Evolutionary conservation across 768 basidiomycete species (phyloP).

Genomic region (Clathrus columnatus): DNA sequence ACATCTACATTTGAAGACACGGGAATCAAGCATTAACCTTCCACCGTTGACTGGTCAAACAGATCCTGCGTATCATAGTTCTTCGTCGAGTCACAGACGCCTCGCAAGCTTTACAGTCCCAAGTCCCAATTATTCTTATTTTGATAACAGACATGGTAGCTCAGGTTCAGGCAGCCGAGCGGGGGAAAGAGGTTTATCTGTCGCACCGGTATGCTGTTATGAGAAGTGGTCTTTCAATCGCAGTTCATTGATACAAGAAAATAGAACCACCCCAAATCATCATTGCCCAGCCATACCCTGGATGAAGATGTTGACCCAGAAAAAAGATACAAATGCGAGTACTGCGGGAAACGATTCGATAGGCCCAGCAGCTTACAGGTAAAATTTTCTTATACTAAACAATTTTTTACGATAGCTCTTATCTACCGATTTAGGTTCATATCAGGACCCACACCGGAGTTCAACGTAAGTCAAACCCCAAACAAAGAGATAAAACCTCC

Average conservation of each 20-base stretch:
- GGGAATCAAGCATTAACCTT: background rate
- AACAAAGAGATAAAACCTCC: background rate
- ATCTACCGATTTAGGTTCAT: background rate
- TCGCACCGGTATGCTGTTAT: background rate
- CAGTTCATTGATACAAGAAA: too few relatives aligned
- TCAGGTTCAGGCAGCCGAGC: background rate
- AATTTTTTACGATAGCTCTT: too few relatives aligned
- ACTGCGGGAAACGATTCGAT: constrained; percentile 4
- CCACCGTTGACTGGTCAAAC: background rate
- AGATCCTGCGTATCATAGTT: background rate
- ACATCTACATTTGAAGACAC: background rate
- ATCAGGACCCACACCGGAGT: background rate
- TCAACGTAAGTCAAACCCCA: background rate
- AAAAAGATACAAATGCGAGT: background rate
- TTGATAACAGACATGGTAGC: background rate
- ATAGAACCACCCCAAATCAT: too few relatives aligned
- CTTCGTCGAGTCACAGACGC: background rate
- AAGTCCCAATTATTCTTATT: background rate
- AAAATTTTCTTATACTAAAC: background rate
- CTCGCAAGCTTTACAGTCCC: background rate
- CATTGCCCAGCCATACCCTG: background rate
- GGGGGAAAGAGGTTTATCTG: background rate
- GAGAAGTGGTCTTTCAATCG: too few relatives aligned
- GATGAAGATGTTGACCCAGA: background rate
- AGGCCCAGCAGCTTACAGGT: background rate